These are phyloP conservation scores for Penstemon newberryi DNA, from an alignment of 257 asterid species.

Conservation along the genomic window DNA sequence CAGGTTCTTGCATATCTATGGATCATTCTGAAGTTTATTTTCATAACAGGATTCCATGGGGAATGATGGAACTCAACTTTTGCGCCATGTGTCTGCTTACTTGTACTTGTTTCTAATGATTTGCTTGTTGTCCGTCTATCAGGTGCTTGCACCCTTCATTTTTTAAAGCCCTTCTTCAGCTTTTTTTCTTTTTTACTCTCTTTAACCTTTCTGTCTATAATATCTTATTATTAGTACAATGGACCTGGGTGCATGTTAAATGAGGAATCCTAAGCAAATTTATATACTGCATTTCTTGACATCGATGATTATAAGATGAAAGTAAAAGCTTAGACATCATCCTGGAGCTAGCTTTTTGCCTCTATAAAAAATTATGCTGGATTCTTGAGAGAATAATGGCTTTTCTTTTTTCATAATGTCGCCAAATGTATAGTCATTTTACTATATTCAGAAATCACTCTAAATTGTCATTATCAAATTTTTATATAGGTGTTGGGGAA, in stretches of 20 bases:
- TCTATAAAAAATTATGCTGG: constrained; percentile 17
- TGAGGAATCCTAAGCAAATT: constrained; percentile 20
- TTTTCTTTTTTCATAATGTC: background rate
- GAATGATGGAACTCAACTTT: constrained; percentile 97
- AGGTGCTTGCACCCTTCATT: constrained; percentile 48
- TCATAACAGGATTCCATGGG: constrained; percentile 89
- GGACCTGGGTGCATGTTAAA: constrained; percentile 3
- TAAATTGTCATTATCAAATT: constrained; percentile 19
- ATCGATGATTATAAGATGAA: constrained; percentile 11
- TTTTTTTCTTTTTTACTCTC: constrained; percentile 2
- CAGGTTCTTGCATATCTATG: constrained; percentile 17
- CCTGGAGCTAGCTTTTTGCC: constrained; percentile 15
- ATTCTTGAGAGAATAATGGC: background rate
- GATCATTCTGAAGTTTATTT: constrained; percentile 26
- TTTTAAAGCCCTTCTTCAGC: constrained; percentile 6
- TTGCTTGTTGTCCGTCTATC: constrained; percentile 90
- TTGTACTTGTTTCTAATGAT: constrained; percentile 87
- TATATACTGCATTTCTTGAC: constrained; percentile 15
- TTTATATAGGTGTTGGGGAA: constrained; percentile 76
- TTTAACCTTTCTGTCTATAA: constrained; percentile 13
- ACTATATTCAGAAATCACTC: constrained; percentile 12
- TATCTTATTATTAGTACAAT: constrained; percentile 16
- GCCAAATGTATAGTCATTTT: constrained; percentile 14
- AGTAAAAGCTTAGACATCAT: constrained; percentile 14
- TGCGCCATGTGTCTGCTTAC: constrained; percentile 97